These are phyloP conservation scores for Fusarium paranaense DNA, from an alignment of 2,329 filamentous ascomycete genomes.

Conservation along the genomic window DNA sequence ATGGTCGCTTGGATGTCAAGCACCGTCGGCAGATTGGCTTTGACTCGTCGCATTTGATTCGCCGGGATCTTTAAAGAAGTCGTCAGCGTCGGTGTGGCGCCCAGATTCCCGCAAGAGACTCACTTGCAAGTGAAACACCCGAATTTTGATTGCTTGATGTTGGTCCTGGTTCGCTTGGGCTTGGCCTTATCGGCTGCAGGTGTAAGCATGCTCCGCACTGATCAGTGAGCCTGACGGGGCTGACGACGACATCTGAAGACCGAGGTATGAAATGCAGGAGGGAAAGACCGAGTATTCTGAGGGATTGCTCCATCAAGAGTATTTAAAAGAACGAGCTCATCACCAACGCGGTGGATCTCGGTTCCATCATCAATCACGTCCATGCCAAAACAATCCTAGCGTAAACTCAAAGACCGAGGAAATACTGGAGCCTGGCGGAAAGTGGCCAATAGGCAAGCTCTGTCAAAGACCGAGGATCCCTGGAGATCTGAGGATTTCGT, in stretches of 20 bases:
- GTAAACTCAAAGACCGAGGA: neutral
- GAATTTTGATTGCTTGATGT: neutral
- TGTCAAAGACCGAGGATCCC: neutral
- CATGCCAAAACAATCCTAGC: neutral
- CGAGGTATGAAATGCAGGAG: neutral
- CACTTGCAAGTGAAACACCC: neutral
- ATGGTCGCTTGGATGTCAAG: neutral
- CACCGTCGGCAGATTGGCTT: neutral
- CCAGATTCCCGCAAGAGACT: neutral
- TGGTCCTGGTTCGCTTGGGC: neutral
- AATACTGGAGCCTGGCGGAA: neutral
- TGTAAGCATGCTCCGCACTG: neutral
- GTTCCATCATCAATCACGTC: neutral
- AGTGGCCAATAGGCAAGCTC: neutral
- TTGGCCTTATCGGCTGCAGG: neutral
- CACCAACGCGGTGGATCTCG: neutral
- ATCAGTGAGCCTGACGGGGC: neutral
- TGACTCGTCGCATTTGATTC: neutral
- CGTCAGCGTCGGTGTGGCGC: neutral
- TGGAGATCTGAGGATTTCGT: neutral
- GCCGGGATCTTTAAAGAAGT: neutral
- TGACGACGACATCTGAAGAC: neutral
- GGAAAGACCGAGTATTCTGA: neutral
- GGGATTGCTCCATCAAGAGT: neutral
- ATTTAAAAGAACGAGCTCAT: neutral